phyloP scores from a whole-genome alignment of 2,329 filamentous ascomycete species.

The Ilyonectria mors-panacis region DNA sequence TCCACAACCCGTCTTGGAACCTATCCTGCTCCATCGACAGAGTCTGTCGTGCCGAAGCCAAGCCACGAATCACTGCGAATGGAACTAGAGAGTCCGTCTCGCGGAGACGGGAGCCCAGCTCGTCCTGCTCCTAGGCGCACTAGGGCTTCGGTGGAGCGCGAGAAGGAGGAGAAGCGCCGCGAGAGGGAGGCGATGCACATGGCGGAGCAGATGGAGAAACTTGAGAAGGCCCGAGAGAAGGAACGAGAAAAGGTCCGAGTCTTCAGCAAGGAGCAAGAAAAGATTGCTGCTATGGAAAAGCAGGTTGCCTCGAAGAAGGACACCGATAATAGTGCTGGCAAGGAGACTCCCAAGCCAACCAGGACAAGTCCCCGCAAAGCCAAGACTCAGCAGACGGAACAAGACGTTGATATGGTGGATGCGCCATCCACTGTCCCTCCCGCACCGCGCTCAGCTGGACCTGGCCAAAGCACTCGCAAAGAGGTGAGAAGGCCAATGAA shows the following conservation, averaged over 20 bases:
- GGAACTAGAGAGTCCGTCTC: constrained; percentile 32
- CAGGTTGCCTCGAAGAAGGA: constrained; percentile 68
- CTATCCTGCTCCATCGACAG: constrained; percentile 63
- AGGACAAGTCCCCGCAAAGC: constrained; percentile 68
- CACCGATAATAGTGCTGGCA: constrained; percentile 59
- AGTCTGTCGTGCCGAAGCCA: constrained; percentile 57
- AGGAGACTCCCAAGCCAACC: constrained; percentile 61
- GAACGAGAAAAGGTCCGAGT: constrained; percentile 77
- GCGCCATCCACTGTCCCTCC: constrained; percentile 71
- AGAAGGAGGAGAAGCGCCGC: constrained; percentile 75
- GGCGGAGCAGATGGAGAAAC: constrained; percentile 72
- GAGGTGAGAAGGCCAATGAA: constrained; percentile 73
- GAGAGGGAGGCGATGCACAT: constrained; percentile 76
- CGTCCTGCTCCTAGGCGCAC: constrained; percentile 64
- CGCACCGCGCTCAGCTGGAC: constrained; percentile 65
- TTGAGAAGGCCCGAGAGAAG: constrained; percentile 78
- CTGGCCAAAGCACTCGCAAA: constrained; percentile 64
- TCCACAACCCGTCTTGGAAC: constrained; percentile 63
- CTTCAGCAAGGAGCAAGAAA: constrained; percentile 72
- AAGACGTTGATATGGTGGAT: constrained; percentile 71
- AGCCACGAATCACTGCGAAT: constrained; percentile 42
- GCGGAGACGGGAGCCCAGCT: constrained; percentile 57
- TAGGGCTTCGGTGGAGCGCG: constrained; percentile 72
- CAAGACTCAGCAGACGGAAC: constrained; percentile 53
- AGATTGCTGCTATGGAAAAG: constrained; percentile 67